These are phyloP conservation scores for Antarctomyces pellizariae DNA, from an alignment of 495 filamentous ascomycete species.

Conservation along the genomic window DNA sequence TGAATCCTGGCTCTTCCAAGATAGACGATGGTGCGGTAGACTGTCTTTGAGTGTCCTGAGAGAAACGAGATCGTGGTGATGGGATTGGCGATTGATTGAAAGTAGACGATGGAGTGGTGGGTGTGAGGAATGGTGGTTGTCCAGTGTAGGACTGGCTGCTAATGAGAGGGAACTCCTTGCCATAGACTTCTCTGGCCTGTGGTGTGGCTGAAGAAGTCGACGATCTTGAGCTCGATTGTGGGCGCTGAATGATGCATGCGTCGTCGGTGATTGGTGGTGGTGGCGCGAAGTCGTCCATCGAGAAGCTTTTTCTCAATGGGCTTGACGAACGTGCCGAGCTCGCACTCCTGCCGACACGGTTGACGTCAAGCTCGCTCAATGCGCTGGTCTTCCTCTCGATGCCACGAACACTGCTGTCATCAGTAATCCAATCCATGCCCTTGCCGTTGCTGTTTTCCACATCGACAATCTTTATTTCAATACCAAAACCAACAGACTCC, in stretches of 20 bases:
- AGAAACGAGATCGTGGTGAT: slow-evolving; percentile 34
- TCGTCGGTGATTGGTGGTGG: slow-evolving; percentile 22
- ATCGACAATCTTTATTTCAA: slow-evolving; percentile 25
- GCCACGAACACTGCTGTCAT: slow-evolving; percentile 5
- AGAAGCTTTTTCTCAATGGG: slow-evolving; percentile 21
- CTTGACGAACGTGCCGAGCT: slow-evolving; percentile 17
- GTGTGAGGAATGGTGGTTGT: slow-evolving; percentile 21
- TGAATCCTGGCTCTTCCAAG: slow-evolving; percentile 39
- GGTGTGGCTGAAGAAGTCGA: slow-evolving; percentile 33
- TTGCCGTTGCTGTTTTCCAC: slow-evolving; percentile 11
- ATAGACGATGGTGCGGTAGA: slow-evolving; percentile 48
- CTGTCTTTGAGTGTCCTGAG: slow-evolving; percentile 44
- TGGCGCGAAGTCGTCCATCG: slow-evolving; percentile 16
- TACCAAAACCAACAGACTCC: slow-evolving; percentile 19
- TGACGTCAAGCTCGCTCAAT: slow-evolving; percentile 14
- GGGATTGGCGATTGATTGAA: slow-evolving; percentile 29
- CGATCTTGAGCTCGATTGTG: slow-evolving; percentile 17
- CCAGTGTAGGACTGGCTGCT: slow-evolving; percentile 21
- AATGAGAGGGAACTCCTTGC: slow-evolving; percentile 30
- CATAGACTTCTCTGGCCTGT: slow-evolving; percentile 25
- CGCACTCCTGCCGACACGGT: slow-evolving; percentile 9
- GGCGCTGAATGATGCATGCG: slow-evolving; percentile 11
- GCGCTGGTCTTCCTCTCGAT: slow-evolving; percentile 19
- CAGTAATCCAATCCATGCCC: slow-evolving; percentile 6
- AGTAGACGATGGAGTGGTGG: slow-evolving; percentile 27